Base-by-base conservation (phyloP, 148 eudicot genomes). In the Hydrangea macrophylla region DNA sequence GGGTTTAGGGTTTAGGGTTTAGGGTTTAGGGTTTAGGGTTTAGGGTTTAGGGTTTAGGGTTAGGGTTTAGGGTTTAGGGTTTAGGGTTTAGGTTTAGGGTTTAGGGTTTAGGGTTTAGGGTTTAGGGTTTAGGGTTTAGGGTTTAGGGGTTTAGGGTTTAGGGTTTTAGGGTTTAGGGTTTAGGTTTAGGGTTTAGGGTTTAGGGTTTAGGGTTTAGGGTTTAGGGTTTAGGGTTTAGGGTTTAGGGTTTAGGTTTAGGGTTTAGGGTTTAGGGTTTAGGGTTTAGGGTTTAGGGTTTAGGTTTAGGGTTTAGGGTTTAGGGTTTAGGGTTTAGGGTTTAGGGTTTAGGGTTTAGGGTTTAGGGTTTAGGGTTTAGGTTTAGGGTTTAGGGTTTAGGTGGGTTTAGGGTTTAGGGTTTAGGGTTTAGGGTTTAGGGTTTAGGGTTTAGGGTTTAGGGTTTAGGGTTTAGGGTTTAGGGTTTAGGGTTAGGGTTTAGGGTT, bases 381-480 rank as follows among this genome's bases (percentile, higher is more conserved):
- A 6, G 13, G 53, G 53, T 7, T 45, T 45, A 45, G 51, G 51
- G 51, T 45, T 45, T 45, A 48, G 54, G 54, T n/a, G n/a, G n/a
- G 54, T 48, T 48, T 48, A 48, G 54, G 54, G 54, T 48, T 45
- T 45, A 45, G 53, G 53, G 53, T 45, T 45, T 45, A 45, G 53
- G 53, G 53, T 45, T 45, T 45, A 45, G 53, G 53, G 53, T 45
- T 45, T 36, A 9, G 54, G 54, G 54, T 48, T 48, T 48, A 48
- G 54, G 54, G 54, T 48, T 48, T 48, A n/a, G 54, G 54, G 54
- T 48, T 48, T 11, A n/a, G 54, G 54, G 6, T 48, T 48, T 5
- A 17, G 54, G 54, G 6, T 45, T 9, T 2, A 17, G 53, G 15
- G 6, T 45, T 9, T 2, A 17, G 53, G 15, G 6, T 45, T 45